A percentile compares a stretch with the other conserved stretches of the same genome.
Evolutionary conservation across 2,329 filamentous ascomycete genomes (phyloP).

Genomic region (Ustilaginoidea virens): DNA sequence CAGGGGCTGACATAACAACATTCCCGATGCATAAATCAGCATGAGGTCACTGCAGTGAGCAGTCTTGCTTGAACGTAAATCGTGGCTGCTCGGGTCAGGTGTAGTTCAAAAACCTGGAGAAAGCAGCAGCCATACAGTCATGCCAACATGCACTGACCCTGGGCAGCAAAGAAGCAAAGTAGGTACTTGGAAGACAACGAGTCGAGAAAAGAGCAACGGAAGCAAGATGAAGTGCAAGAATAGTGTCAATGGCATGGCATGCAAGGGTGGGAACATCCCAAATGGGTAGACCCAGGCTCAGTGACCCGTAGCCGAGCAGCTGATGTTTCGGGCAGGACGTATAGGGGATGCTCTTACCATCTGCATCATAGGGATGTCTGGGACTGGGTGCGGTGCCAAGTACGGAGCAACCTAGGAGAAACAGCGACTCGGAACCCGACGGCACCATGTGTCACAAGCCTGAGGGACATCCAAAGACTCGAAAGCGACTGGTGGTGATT

Average conservation of each 20-base stretch:
- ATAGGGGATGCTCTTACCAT: constrained; percentile 4
- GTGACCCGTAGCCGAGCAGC: constrained; percentile 2
- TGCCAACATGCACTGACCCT: constrained; percentile 3
- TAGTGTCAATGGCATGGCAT: constrained; percentile 1
- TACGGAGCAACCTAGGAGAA: constrained; percentile 1
- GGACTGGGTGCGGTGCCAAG: neutral
- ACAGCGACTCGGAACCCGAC: no score
- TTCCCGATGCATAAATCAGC: constrained; percentile 1
- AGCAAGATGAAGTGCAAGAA: constrained; percentile 6
- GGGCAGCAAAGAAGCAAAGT: constrained; percentile 12
- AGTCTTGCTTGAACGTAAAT: neutral
- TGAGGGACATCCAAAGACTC: no score
- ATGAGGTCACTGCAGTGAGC: constrained; percentile 1
- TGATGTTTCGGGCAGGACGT: constrained; percentile 2
- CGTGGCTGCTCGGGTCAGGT: no score
- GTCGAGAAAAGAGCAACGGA: constrained; percentile 12
- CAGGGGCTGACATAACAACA: no score
- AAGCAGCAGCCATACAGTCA: constrained; percentile 12
- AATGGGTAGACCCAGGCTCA: constrained; percentile 1
- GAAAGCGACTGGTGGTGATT: no score
- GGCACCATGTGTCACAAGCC: no score
- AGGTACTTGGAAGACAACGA: constrained; percentile 4
- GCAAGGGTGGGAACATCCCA: constrained; percentile 4
- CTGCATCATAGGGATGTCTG: constrained; percentile 1
- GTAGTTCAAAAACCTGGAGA: constrained; percentile 7